A percentile compares a stretch with the other conserved stretches of the same genome.
These are phyloP conservation scores for Hymenoscyphus fructigenus DNA, from an alignment of 2,329 filamentous ascomycete species.

Conservation along the genomic window DNA sequence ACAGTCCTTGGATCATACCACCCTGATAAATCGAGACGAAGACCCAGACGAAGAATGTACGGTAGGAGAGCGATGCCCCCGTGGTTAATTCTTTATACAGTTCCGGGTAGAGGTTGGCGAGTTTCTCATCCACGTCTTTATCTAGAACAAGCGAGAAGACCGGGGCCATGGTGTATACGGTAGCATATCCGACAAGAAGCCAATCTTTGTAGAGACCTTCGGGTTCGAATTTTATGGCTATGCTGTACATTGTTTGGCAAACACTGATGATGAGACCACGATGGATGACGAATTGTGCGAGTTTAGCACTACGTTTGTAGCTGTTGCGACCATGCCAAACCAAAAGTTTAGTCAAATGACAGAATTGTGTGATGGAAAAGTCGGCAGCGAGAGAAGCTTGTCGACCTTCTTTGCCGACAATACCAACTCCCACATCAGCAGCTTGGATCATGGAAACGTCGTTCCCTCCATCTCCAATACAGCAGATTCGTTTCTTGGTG, in stretches of 20 bases:
- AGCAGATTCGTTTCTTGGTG: constrained; percentile 94
- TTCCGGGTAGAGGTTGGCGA: constrained; percentile 94
- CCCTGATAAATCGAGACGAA: constrained; percentile 94
- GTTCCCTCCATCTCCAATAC: constrained; percentile 96
- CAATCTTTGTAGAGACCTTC: constrained; percentile 95
- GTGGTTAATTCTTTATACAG: constrained; percentile 96
- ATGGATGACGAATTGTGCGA: constrained; percentile 97
- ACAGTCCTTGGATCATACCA: constrained; percentile 90
- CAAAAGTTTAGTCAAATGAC: constrained; percentile 91
- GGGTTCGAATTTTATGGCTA: constrained; percentile 88
- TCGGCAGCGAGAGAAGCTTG: constrained; percentile 95
- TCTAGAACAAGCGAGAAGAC: constrained; percentile 94
- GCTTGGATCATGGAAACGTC: constrained; percentile 99
- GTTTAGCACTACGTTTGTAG: constrained; percentile 93
- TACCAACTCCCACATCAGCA: constrained; percentile 94
- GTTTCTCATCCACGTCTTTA: constrained; percentile 88
- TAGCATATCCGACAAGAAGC: constrained; percentile 95
- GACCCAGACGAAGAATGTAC: constrained; percentile 96
- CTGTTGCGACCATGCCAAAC: constrained; percentile 98
- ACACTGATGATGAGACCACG: constrained; percentile 92
- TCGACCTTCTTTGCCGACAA: constrained; percentile 94
- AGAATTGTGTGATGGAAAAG: constrained; percentile 95
- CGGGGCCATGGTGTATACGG: constrained; percentile 89
- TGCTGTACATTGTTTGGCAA: constrained; percentile 96
- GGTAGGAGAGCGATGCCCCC: constrained; percentile 82